These are phyloP conservation scores for Excoecaria agallocha DNA, from an alignment of 345 rosid species.

Conservation along the genomic window DNA sequence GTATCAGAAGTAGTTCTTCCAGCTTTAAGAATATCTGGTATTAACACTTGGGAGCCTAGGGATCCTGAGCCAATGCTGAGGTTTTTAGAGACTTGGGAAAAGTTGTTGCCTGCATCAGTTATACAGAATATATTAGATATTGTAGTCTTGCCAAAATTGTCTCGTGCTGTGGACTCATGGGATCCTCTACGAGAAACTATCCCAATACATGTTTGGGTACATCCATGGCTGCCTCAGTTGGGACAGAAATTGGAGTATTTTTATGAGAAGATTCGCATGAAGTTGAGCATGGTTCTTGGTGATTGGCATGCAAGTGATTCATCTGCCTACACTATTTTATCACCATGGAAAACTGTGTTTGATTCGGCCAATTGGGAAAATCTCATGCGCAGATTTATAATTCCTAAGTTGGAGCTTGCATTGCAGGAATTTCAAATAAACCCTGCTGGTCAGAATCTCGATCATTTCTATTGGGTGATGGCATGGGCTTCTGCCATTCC, in stretches of 20 bases:
- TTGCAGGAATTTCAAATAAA: constrained; percentile 77
- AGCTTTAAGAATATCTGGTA: constrained; percentile 77
- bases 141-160: constrained; percentile 73
- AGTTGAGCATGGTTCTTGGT: constrained; percentile 79
- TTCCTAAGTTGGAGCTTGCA: constrained; percentile 85
- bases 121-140: constrained; percentile 54
- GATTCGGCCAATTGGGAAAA: constrained; percentile 86
- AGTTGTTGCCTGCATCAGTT: constrained; percentile 61
- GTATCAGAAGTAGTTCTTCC: constrained; percentile 78
- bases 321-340: constrained; percentile 78
- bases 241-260: constrained; percentile 73
- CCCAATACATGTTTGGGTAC: constrained; percentile 92
- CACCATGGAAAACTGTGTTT: constrained; percentile 91
- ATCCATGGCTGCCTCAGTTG: constrained; percentile 88
- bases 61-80: constrained; percentile 95
- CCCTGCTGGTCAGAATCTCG: constrained; percentile 75
- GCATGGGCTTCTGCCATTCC: constrained; percentile 86
- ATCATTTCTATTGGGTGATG: constrained; percentile 72
- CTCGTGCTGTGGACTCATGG: constrained; percentile 81
- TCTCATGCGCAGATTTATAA: constrained; percentile 81
- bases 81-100: constrained; percentile 84
- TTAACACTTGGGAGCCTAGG: constrained; percentile 88
- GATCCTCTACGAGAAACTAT: constrained; percentile 76
- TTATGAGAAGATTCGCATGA: constrained; percentile 73
- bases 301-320: constrained; percentile 91